Evolutionary conservation across 2,329 filamentous ascomycete species (phyloP).

Genomic region (Rutstroemia sp.): DNA sequence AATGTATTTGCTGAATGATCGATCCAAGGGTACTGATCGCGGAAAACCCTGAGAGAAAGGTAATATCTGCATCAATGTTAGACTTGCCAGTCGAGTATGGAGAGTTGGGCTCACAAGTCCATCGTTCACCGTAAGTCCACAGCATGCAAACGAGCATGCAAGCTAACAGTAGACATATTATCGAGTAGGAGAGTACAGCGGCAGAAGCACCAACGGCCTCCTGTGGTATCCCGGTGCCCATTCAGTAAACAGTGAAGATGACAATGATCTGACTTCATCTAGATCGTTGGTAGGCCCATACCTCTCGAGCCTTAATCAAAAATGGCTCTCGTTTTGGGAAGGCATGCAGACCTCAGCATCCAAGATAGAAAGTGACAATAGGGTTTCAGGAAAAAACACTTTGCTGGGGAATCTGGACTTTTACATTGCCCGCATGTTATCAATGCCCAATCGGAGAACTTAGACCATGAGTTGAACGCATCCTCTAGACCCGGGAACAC

Average conservation of each 20-base stretch:
- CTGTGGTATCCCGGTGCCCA: conserved; percentile 15
- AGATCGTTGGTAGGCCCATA: neutral
- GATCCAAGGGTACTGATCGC: conserved; percentile 24
- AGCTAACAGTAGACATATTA: conserved; percentile 20
- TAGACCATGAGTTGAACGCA: neutral
- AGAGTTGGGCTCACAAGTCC: conserved; percentile 19
- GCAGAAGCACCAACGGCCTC: conserved; percentile 22
- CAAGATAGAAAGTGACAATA: neutral
- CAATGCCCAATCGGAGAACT: neutral
- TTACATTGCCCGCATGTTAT: conserved; percentile 6
- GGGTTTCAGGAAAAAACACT: neutral
- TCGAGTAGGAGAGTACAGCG: conserved; percentile 26
- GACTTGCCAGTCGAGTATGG: neutral
- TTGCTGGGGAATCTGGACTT: neutral
- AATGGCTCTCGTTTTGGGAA: neutral
- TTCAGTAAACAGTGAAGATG: neutral
- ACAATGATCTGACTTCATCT: conserved; percentile 1
- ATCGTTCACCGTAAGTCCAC: conserved; percentile 27
- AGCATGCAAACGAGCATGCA: conserved; percentile 22
- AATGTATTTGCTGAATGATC: conserved; percentile 27
- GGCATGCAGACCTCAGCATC: neutral
- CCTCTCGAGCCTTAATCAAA: neutral
- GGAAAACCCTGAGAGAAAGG: conserved; percentile 23
- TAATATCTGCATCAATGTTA: conserved; percentile 21
- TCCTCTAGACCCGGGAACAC: neutral